These are phyloP conservation scores for Fusarium buxicola DNA, from an alignment of 2,329 filamentous ascomycete genomes.

Conservation along the genomic window DNA sequence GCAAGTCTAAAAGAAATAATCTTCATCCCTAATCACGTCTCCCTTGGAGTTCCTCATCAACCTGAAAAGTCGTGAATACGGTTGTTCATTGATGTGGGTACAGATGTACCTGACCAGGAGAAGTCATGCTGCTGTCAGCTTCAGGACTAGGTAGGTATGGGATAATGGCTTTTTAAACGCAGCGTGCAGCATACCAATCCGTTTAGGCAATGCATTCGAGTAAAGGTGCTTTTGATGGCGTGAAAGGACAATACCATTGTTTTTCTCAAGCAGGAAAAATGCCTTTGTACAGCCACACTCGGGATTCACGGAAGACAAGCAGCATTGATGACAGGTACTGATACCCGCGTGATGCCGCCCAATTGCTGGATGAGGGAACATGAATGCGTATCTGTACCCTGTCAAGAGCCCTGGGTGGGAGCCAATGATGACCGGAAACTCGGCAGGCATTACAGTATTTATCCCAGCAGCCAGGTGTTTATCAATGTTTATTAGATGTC, in stretches of 20 bases:
- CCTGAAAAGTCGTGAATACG: not conserved
- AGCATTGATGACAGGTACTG: no score
- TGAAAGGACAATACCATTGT: conserved; percentile 18
- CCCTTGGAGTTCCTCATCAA: not conserved
- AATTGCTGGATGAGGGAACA: conserved; percentile 5
- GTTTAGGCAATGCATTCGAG: conserved; percentile 1
- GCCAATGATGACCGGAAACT: conserved; percentile 20
- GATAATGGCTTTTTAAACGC: conserved; percentile 6
- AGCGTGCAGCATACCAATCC: conserved; percentile 6
- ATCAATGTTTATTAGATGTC: not conserved
- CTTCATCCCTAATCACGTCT: conserved; percentile 2
- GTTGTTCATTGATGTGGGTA: conserved; percentile 3
- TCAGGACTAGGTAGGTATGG: conserved; percentile 5
- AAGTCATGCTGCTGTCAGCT: not conserved
- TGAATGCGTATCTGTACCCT: conserved; percentile 9
- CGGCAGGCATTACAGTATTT: conserved; percentile 27
- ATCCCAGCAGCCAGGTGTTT: conserved; percentile 7
- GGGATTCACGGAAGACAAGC: conserved; percentile 33
- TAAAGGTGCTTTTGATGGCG: not conserved
- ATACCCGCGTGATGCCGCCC: not conserved
- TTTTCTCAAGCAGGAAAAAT: conserved; percentile 7
- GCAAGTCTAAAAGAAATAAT: conserved; percentile 23
- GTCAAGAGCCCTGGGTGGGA: not conserved
- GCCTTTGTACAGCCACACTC: conserved; percentile 36
- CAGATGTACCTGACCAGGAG: not conserved